These are phyloP conservation scores for Russula virescens DNA, from an alignment of 768 basidiomycete genomes.

Conservation along the genomic window DNA sequence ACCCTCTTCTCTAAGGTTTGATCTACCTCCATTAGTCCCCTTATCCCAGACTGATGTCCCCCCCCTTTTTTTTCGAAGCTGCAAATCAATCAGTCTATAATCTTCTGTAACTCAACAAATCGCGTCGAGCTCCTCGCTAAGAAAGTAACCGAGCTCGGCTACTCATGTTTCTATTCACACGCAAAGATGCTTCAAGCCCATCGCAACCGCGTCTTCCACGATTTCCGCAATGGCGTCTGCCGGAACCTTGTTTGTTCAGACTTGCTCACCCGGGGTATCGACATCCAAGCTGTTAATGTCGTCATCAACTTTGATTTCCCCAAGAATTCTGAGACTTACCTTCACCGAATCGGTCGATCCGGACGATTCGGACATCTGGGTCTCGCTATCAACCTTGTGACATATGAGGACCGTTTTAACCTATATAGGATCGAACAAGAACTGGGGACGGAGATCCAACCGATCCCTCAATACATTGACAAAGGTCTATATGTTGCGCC, in stretches of 20 bases:
- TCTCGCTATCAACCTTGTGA: constrained; percentile 95
- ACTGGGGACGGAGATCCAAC: constrained; percentile 94
- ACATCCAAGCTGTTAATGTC: constrained; percentile 99
- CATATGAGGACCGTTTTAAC: constrained; percentile 97
- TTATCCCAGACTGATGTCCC: constrained; percentile 8
- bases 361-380: constrained; percentile 97
- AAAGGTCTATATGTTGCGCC: constrained; percentile 91
- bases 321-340: constrained; percentile 97
- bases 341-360: constrained; percentile 96
- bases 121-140: constrained; percentile 98
- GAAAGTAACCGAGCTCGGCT: constrained; percentile 98
- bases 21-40: background rate
- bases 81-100: constrained; percentile 99
- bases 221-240: constrained; percentile 97
- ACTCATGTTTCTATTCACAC: constrained; percentile 99
- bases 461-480: constrained; percentile 90
- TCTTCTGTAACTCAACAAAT: constrained; percentile 99
- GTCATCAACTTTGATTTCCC: constrained; percentile 99
- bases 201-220: constrained; percentile 99
- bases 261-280: constrained; percentile 96
- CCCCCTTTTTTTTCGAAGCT: constrained; percentile 51
- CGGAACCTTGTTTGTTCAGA: constrained; percentile 98
- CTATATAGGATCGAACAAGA: constrained; percentile 98
- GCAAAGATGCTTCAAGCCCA: constrained; percentile 99
- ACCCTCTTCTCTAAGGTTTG: constrained; percentile 96